phyloP scores from a whole-genome alignment of 805 yeast species.

The Spathaspora sp. region DNA sequence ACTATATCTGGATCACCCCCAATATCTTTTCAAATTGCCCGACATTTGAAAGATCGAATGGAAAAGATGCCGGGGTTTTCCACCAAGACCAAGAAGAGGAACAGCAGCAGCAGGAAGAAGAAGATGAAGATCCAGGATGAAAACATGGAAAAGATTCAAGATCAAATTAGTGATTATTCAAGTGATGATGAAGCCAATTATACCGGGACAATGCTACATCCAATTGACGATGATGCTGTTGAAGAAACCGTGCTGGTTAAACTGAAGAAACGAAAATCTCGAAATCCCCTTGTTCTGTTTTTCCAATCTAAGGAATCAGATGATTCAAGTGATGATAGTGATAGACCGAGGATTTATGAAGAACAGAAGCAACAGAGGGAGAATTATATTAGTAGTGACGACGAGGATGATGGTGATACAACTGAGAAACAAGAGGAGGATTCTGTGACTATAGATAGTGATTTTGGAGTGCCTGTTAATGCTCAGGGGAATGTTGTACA shows the following conservation, averaged over 20 bases:
- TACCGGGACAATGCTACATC: neutral
- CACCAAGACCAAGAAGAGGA: neutral
- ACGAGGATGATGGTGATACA: neutral
- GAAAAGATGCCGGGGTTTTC: neutral
- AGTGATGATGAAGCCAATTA: neutral
- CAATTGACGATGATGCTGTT: neutral
- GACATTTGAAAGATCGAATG: conserved; percentile 17
- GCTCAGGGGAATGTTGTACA: conserved; percentile 18
- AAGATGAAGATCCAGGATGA: neutral
- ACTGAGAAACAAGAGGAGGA: conserved; percentile 12
- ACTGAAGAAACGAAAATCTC: conserved; percentile 5
- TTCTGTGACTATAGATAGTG: conserved; percentile 24
- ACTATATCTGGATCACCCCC: conserved; percentile 26
- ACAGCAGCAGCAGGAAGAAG: too few species aligned
- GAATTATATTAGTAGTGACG: too few species aligned
- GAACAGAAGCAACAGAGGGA: neutral
- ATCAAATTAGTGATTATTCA: neutral
- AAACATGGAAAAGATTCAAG: neutral
- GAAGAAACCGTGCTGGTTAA: neutral
- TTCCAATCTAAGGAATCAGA: conserved; percentile 8
- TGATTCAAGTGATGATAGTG: conserved; percentile 7
- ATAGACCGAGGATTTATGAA: neutral
- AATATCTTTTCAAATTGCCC: conserved; percentile 22
- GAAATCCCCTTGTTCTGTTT: conserved; percentile 9
- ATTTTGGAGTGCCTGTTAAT: conserved; percentile 26